Base-by-base conservation (phyloP, 1,139 yeast genomes). In the Ogataea hybrid region DNA sequence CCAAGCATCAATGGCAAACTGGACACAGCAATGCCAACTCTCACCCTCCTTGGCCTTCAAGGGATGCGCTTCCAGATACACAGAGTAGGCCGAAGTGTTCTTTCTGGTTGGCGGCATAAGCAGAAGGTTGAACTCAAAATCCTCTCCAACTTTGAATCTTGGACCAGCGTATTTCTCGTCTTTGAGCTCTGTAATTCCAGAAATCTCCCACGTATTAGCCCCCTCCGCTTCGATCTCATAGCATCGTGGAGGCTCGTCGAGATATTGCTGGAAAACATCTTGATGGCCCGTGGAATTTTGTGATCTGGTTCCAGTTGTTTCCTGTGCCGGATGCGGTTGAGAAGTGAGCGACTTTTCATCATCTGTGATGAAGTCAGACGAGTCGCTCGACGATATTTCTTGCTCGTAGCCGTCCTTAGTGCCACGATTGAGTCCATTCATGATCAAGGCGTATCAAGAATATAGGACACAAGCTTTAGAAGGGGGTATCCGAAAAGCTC, bases 11-110 rank as follows among this genome's bases (percentile, higher is more conserved):
- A 92, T 73, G 3, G 88, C 88, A 65, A 92, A 92, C 59, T 89
- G 96, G 2, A 95, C 95, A 65, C 97, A 90, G 15, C 81, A 83
- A 47, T 81, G 79, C 96, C 97, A 89, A 42, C 73, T 69, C 4
- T 68, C 49, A 6, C 27, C 45, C 5, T 37, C 48, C 6, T 44
- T 30, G 3, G 51, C 51, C 12, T 54, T 53, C 14, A 63, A 56
- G 3, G 81, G 81, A 44, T 71, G 78, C 2, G 81, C 81, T 51
- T 82, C 89, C 55, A 84, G 63, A 59, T 83, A 84, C 15, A 82
- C 63, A 2, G 90, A 84, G 11, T 83, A 55, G 30, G 71, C 69
- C 43, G 64, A 64, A 46, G 69, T 67, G 42, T 72, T 70, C 52
- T 81, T 81, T 4, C 92, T 95, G 42, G 74, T 75, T 10, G 50